Percentiles rank a stretch among this genome's conserved stretches.
Evolutionary conservation across 306 rosid genomes (phyloP).

Genomic region (Pterocarpus santalinus): DNA sequence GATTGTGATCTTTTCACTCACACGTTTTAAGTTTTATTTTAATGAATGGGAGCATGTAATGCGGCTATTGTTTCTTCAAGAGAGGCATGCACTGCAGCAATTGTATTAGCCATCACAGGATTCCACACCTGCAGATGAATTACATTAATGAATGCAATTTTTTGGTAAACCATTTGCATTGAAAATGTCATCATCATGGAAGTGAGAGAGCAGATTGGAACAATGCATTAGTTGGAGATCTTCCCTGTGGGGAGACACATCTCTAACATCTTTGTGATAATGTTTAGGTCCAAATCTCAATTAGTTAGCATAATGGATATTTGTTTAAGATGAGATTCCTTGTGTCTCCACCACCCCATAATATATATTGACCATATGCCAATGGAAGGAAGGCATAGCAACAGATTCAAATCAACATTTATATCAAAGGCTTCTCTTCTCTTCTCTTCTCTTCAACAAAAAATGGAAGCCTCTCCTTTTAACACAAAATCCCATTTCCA

Average conservation of each 20-base stretch:
- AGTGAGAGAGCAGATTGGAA: not conserved
- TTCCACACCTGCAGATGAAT: slow-evolving; percentile 11
- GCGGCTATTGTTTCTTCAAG: slow-evolving; percentile 18
- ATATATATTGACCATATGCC: slow-evolving; percentile 10
- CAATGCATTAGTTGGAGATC: slow-evolving; percentile 21
- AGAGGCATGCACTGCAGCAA: slow-evolving; percentile 37
- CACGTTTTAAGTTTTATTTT: slow-evolving; percentile 8
- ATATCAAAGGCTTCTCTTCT: not conserved
- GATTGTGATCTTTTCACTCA: not conserved
- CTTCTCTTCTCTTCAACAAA: not conserved
- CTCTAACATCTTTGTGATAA: not conserved
- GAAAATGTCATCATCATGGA: slow-evolving; percentile 1
- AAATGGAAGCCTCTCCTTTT: slow-evolving; percentile 43
- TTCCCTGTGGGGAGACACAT: slow-evolving; percentile 22
- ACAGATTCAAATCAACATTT: not conserved
- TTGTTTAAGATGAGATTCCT: slow-evolving; percentile 37
- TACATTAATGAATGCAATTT: not conserved
- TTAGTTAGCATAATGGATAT: not conserved
- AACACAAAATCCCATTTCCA: slow-evolving; percentile 42
- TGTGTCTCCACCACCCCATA: not conserved
- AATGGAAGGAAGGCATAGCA: slow-evolving; percentile 24
- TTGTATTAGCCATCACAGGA: not conserved
- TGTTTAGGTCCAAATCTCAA: slow-evolving; percentile 14
- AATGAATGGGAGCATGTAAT: slow-evolving; percentile 5
- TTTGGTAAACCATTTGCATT: not conserved